phyloP scores from a whole-genome alignment of 2,329 filamentous ascomycete species.

The Arthroderma sp. region DNA sequence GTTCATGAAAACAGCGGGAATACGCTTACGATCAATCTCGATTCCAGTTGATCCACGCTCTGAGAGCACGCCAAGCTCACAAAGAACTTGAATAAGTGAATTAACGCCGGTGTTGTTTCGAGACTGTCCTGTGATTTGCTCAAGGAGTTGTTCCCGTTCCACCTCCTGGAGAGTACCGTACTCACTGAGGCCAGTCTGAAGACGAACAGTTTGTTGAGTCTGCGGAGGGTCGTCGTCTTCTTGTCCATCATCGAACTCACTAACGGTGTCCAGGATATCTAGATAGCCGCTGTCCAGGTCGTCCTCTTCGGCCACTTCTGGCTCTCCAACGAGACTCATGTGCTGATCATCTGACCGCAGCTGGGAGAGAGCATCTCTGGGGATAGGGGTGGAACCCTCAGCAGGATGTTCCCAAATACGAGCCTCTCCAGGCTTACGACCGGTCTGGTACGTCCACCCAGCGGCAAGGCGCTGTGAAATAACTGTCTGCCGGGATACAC shows the following conservation, averaged over 20 bases:
- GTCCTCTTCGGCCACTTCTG: neutral
- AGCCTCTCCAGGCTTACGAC: neutral
- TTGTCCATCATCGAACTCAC: neutral
- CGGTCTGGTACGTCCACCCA: neutral
- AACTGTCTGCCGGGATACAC: conserved; percentile 6
- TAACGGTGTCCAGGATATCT: neutral
- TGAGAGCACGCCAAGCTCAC: neutral
- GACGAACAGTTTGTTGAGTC: conserved; percentile 4
- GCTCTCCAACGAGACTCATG: neutral
- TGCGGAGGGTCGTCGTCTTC: neutral
- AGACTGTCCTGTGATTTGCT: conserved; percentile 7
- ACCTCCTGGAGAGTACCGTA: conserved; percentile 11
- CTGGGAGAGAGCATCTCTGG: neutral
- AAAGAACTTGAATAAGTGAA: conserved; percentile 9
- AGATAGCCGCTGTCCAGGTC: neutral
- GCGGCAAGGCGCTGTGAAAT: conserved; percentile 6
- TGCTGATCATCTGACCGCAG: neutral
- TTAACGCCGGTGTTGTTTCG: conserved; percentile 4
- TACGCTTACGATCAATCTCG: conserved; percentile 6
- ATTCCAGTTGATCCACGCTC: neutral
- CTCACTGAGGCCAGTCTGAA: conserved; percentile 9
- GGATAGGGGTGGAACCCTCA: neutral
- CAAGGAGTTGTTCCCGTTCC: conserved; percentile 12
- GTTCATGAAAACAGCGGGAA: conserved; percentile 13
- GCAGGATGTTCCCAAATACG: neutral